Conservation (phyloP, 768 basidiomycete species). For the Pisolithus marmoratus region DNA sequence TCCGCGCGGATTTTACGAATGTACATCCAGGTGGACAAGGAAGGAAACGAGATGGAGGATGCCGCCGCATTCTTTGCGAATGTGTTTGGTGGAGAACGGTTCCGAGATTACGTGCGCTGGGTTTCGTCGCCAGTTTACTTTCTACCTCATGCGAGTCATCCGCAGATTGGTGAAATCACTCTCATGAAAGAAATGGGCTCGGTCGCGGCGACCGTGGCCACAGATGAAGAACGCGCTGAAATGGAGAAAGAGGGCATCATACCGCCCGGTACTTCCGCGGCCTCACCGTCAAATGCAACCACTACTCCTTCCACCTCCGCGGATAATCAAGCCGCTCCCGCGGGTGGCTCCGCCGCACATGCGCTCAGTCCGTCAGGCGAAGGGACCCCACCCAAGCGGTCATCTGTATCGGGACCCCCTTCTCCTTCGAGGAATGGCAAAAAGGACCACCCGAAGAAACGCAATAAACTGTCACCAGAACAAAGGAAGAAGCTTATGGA, state of each 20-base stretch:
- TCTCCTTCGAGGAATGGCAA: constrained; percentile 35
- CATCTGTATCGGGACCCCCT: constrained; percentile 8
- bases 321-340: constrained; percentile 3
- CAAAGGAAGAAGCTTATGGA: constrained; percentile 80
- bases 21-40: constrained; percentile 56
- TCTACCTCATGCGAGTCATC: constrained; percentile 1
- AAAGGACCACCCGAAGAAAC: constrained; percentile 29
- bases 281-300: constrained; percentile 10
- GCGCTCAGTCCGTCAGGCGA: constrained; percentile 14
- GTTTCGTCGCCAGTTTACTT: neutral
- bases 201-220: constrained; percentile 81
- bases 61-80: constrained; percentile 93
- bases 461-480: constrained; percentile 64
- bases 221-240: constrained; percentile 88
- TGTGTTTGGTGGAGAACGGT: constrained; percentile 93
- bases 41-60: constrained; percentile 83
- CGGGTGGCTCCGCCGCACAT: constrained; percentile 11
- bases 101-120: constrained; percentile 75
- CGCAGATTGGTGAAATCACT: constrained; percentile 92
- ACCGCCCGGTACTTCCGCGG: constrained; percentile 13
- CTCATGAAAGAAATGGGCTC: constrained; percentile 92
- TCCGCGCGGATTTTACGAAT: constrained; percentile 1
- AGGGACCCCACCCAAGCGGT: constrained; percentile 16
- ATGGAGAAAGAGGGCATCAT: constrained; percentile 64
- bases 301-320: constrained; percentile 8